Evolutionary conservation across 768 basidiomycete genomes (phyloP), one percentile per base, ranked within the genome.

Genomic region (Tylopilus cervinicoccineus): DNA sequence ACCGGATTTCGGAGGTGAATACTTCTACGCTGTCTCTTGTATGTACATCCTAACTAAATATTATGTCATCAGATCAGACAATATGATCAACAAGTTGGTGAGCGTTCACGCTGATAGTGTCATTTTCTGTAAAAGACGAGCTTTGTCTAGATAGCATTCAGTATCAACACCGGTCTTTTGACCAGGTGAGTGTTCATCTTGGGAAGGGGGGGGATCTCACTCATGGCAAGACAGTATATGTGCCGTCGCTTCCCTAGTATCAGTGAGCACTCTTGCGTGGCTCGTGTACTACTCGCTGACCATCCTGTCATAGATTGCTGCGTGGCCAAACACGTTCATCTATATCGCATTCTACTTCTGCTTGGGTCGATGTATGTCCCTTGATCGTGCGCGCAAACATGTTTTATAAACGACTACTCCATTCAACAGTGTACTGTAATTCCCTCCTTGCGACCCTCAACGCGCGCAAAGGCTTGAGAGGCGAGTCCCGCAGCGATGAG

Each of bases 301-400:
- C 43, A 45, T 38, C 17, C 1, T 32, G 16, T 22, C 10, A 33
- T 49, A 82, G 80, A 83, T 83, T 54, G 52, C 70, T n/a, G 70
- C 69, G 6, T 75, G 76, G 34, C 74, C 74, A 0, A 32, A 66
- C 10, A 80, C 80, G 0, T 82, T 83, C 64, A 64, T 82, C 45
- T 84, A 83, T 48, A 81, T 84, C 39, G 70, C 75, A 2, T 84
- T 83, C 65, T 84, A 76, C 61, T 82, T 84, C 56, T 80, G 76
- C 59, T 73, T 83, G 24, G 81, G 82, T 26, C 74, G 81, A 44
- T 62, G 81, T 83, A 57, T 57, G 80, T 74, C 13, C 2, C 27
- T 33, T 6, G 16, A 39, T 27, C 17, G 7, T 13, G 11, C 16
- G 14, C 7, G 4, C 6, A 23, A 14, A 13, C 6, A 6, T 10